These are phyloP conservation scores for Prunella vulgaris DNA, from an alignment of 257 asterid genomes.

Conservation along the genomic window DNA sequence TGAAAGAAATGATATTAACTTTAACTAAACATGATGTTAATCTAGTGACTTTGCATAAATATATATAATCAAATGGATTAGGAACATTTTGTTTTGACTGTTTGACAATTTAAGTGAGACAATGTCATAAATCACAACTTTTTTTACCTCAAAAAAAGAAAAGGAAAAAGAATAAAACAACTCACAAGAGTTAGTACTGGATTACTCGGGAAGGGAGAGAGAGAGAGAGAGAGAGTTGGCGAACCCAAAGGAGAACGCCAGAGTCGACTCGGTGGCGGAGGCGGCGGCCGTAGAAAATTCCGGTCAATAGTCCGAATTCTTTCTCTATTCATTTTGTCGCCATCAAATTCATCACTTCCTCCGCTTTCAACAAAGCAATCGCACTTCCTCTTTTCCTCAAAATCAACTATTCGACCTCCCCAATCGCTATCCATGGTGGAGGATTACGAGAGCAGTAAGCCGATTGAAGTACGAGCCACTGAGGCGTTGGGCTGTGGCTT, in stretches of 20 bases:
- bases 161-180: too few species aligned
- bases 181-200: neutral
- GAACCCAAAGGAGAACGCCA: neutral
- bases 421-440: constrained; percentile 30
- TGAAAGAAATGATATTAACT: too few species aligned
- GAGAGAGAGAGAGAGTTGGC: neutral
- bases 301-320: neutral
- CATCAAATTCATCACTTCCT: neutral
- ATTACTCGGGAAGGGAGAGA: neutral
- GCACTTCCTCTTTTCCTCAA: neutral
- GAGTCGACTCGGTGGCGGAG: neutral
- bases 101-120: neutral
- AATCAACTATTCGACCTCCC: neutral
- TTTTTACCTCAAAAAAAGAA: too few species aligned
- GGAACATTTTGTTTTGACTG: neutral
- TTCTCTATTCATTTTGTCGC: neutral
- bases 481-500: constrained; percentile 92
- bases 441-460: constrained; percentile 39
- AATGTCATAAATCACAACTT: neutral
- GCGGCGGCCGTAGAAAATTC: constrained; percentile 1
- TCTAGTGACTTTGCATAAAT: too few species aligned
- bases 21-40: too few species aligned
- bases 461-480: constrained; percentile 64
- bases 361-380: neutral
- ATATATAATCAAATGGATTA: neutral